phyloP scores from a whole-genome alignment of 495 filamentous ascomycete genomes.

The Chaetomium cochliodes region DNA sequence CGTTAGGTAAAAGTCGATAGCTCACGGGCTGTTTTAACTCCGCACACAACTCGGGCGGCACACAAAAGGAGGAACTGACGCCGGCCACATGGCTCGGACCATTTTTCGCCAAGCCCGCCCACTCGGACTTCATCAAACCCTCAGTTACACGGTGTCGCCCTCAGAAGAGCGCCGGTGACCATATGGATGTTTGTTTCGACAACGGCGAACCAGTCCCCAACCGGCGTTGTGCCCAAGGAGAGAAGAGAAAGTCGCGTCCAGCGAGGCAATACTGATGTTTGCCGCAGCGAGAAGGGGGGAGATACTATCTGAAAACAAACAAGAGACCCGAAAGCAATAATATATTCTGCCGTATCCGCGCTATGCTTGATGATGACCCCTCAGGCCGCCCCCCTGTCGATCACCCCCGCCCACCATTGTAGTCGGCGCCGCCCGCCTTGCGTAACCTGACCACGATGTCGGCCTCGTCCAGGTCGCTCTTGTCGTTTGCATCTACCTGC shows the following conservation, averaged over 20 bases:
- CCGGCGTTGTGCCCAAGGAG: too few species aligned
- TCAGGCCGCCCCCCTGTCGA: background rate
- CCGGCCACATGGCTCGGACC: background rate
- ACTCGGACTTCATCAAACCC: background rate
- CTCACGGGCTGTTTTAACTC: background rate
- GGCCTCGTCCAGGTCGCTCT: constrained; percentile 52
- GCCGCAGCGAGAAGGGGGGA: too few species aligned
- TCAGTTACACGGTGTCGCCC: background rate
- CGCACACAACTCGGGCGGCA: background rate
- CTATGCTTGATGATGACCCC: constrained; percentile 12
- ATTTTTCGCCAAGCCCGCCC: background rate
- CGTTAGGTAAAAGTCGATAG: background rate
- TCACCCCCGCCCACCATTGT: constrained; percentile 57
- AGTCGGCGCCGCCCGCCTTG: constrained; percentile 59
- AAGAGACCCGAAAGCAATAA: constrained; percentile 12
- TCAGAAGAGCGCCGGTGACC: too few species aligned
- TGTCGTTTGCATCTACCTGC: constrained; percentile 52
- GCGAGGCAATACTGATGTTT: too few species aligned
- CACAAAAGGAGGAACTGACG: background rate
- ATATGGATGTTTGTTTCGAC: too few species aligned
- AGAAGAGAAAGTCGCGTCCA: too few species aligned
- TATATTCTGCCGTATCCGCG: constrained; percentile 17
- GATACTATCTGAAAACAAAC: background rate
- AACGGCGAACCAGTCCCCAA: too few species aligned
- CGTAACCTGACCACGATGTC: constrained; percentile 52